A percentile compares a stretch with the other conserved stretches of the same genome.
These are phyloP conservation scores for Botrytis byssoidea DNA, from an alignment of 2,329 filamentous ascomycete species.

Conservation along the genomic window DNA sequence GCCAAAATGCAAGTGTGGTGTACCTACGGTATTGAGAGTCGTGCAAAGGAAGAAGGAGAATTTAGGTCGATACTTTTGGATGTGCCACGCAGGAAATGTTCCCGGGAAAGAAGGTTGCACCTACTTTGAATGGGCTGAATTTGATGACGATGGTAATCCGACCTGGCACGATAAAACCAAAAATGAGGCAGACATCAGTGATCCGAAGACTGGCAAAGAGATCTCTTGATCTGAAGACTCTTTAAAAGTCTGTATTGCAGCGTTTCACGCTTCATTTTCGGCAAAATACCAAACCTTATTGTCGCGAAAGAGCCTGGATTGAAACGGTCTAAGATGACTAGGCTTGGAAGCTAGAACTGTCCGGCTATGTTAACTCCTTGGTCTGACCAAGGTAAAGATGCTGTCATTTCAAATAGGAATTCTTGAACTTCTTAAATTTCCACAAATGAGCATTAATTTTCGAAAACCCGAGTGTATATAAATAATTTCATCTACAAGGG, in stretches of 20 bases:
- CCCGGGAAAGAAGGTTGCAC: constrained; percentile 68
- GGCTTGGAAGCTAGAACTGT: no score
- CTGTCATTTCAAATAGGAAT: background rate
- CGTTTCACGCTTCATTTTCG: background rate
- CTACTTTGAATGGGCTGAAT: constrained; percentile 83
- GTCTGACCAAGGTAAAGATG: background rate
- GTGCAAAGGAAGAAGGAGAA: constrained; percentile 77
- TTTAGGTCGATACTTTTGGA: constrained; percentile 85
- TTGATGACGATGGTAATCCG: constrained; percentile 83
- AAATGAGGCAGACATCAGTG: background rate
- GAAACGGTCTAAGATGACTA: background rate
- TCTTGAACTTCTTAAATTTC: background rate
- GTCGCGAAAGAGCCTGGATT: background rate
- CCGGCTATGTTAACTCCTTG: background rate
- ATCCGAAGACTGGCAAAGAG: background rate
- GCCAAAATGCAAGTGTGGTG: constrained; percentile 72
- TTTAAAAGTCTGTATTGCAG: background rate
- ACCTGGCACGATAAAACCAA: constrained; percentile 48
- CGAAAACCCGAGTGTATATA: background rate
- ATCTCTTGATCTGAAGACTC: background rate
- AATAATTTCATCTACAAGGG: background rate
- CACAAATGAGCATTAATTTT: background rate
- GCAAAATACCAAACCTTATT: no score
- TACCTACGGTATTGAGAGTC: constrained; percentile 69
- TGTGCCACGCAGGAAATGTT: constrained; percentile 77